Conservation (phyloP, 2,329 filamentous ascomycete species). For the Ceratocystis harringtonii region DNA sequence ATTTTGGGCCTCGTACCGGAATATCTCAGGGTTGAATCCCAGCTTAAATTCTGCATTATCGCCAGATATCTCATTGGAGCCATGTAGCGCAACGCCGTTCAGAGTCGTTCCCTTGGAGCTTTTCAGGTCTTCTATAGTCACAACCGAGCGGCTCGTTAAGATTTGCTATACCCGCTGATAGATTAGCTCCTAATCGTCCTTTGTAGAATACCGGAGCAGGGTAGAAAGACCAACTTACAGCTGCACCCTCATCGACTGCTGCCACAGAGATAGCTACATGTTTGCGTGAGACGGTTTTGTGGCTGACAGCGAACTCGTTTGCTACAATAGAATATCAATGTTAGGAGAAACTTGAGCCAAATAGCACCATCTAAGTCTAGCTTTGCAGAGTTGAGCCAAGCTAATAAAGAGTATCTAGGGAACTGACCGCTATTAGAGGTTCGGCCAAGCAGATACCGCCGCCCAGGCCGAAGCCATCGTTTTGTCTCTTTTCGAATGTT, state of each 20-base stretch:
- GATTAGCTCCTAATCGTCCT: too few relatives aligned
- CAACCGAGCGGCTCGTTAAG: constrained; percentile 47
- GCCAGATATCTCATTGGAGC: constrained; percentile 38
- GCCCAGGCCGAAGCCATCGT: constrained; percentile 15
- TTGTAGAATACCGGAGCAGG: too few relatives aligned
- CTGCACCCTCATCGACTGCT: constrained; percentile 48
- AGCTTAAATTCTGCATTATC: constrained; percentile 52
- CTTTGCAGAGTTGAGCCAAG: too few relatives aligned
- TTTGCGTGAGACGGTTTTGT: constrained; percentile 76
- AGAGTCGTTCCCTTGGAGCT: constrained; percentile 74
- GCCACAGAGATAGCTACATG: constrained; percentile 68
- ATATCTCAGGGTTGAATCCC: constrained; percentile 51
- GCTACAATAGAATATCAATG: constrained; percentile 28
- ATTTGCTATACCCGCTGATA: constrained; percentile 33
- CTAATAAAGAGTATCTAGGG: too few relatives aligned
- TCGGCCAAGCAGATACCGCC: constrained; percentile 12
- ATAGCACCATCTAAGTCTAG: too few relatives aligned
- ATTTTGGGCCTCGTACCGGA: constrained; percentile 32
- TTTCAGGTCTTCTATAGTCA: constrained; percentile 64
- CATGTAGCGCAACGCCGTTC: constrained; percentile 56
- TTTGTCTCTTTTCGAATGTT: constrained; percentile 5
- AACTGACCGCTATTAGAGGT: constrained; percentile 9
- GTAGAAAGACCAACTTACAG: constrained; percentile 32
- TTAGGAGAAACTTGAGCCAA: too few relatives aligned
- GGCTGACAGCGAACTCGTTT: constrained; percentile 52